Base-by-base conservation (phyloP, 2,329 filamentous ascomycete genomes). In the Ophidiomyces ophidiicola region DNA sequence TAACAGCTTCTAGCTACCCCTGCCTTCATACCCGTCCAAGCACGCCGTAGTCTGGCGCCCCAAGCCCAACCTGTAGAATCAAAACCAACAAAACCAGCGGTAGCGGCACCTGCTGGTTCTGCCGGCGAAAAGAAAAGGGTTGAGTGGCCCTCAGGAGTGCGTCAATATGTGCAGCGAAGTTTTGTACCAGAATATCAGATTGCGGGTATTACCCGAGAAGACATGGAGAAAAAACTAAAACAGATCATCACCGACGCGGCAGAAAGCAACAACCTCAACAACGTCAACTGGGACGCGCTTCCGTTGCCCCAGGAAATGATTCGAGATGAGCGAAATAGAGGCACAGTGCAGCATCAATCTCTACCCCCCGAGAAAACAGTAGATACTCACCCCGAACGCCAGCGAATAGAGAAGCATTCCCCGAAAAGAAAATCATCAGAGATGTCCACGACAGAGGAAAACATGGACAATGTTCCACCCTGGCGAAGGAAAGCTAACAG, bases 221-320 rank as follows among this genome's bases (percentile, higher is more conserved):
- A 93, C 42, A 80, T 94, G 70, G 82, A 94, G 59, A 68, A 69
- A 44, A 92, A 86, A 55, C 68, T 98, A 47, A 94, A 88, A 61
- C 67, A 79, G 44, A 80, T 86, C 50, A 94, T 98, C 57, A 83
- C 80, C 45, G 70, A 78, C 39, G 84, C 84, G 46, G 86, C 84
- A 49, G 80, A 88, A 51, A 73, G 66, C 50, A 74, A 80, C 49
- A 72, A 72, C 40, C 72, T 94, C 54, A 70, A 80, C 55, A 70
- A 70, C 18, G 76, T 83, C 57, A 74, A 94, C 65, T 98, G 90
- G 90, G 74, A 81, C 46, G 71, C 66, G 18, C 74, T 92, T 66
- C 83, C 82, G 29, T 68, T 94, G 10, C 90, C 90, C 4, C 88
- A 96, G 60, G 70, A 83, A 46, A 69, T 94, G 60, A 79, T 94